Evolutionary conservation across 192 early-diverging fungal species (phyloP).

Genomic region (Mortierella alpina): DNA sequence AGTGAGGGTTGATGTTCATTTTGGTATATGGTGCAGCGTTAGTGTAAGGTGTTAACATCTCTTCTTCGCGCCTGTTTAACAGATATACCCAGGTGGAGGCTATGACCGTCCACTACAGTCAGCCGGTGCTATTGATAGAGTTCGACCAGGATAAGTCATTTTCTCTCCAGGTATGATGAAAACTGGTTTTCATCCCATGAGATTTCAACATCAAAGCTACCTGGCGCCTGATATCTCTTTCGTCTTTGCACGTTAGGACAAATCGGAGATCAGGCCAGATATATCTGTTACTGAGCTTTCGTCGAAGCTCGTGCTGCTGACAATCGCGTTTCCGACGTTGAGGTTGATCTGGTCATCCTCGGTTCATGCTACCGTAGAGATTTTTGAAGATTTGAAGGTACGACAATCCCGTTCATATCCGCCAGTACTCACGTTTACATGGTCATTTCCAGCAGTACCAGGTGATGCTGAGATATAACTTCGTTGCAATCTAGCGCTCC

Average conservation of each 20-base stretch:
- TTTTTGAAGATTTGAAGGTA: slow-evolving; percentile 93
- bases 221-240: slow-evolving; percentile 13
- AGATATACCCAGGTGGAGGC: slow-evolving; percentile 88
- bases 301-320: slow-evolving; percentile 81
- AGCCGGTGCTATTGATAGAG: slow-evolving; percentile 89
- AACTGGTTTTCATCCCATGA: neutral
- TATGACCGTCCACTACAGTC: slow-evolving; percentile 86
- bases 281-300: slow-evolving; percentile 72
- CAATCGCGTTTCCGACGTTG: slow-evolving; percentile 86
- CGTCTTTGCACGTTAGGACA: slow-evolving; percentile 36
- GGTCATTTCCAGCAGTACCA: neutral
- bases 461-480: neutral
- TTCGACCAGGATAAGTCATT: slow-evolving; percentile 90
- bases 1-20: slow-evolving; percentile 22
- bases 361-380: slow-evolving; percentile 84
- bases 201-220: neutral
- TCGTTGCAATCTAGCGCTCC: slow-evolving; percentile 64
- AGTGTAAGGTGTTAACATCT: neutral
- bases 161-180: slow-evolving; percentile 69
- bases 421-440: neutral
- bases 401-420: too few relatives aligned
- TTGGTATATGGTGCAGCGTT: neutral
- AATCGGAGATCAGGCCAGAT: slow-evolving; percentile 60
- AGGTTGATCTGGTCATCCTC: slow-evolving; percentile 89
- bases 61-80: neutral